These are phyloP conservation scores for Penicillium crustosum DNA, from an alignment of 2,329 filamentous ascomycete species.

Conservation along the genomic window DNA sequence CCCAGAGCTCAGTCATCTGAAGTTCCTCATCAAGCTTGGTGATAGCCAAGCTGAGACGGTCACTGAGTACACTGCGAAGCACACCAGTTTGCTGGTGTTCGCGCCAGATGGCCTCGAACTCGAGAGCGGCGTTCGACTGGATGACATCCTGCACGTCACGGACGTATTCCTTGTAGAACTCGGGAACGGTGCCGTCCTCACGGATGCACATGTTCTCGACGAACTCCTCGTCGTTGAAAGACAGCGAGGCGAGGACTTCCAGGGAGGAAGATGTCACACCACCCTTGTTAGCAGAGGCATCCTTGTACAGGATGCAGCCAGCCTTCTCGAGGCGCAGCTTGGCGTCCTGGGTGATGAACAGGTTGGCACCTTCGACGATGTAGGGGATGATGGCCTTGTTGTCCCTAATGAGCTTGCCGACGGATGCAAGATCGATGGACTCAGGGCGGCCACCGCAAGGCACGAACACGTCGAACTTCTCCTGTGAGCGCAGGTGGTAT, in stretches of 20 bases:
- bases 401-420: slow-evolving; percentile 82
- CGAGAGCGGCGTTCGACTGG: slow-evolving; percentile 82
- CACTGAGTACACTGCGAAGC: slow-evolving; percentile 81
- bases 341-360: slow-evolving; percentile 98
- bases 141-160: slow-evolving; percentile 88
- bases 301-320: slow-evolving; percentile 95
- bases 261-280: slow-evolving; percentile 96
- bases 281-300: slow-evolving; percentile 97
- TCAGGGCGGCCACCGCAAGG: slow-evolving; percentile 95
- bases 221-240: slow-evolving; percentile 88
- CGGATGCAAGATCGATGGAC: slow-evolving; percentile 88
- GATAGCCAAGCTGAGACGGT: slow-evolving; percentile 87
- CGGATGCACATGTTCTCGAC: slow-evolving; percentile 88
- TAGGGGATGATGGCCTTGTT: slow-evolving; percentile 87
- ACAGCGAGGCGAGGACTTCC: slow-evolving; percentile 89
- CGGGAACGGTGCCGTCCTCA: slow-evolving; percentile 73
- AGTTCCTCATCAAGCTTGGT: slow-evolving; percentile 96
- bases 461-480: slow-evolving; percentile 83
- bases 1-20: slow-evolving; percentile 89
- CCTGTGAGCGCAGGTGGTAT: slow-evolving; percentile 80
- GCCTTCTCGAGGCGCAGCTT: slow-evolving; percentile 92
- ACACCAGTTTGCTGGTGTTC: slow-evolving; percentile 81
- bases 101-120: slow-evolving; percentile 98
- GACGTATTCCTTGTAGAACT: slow-evolving; percentile 93
- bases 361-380: slow-evolving; percentile 95